Percentiles rank a stretch among this genome's conserved stretches.
Evolutionary conservation across 768 basidiomycete species (phyloP).

Genomic region (Paxillus involutus): DNA sequence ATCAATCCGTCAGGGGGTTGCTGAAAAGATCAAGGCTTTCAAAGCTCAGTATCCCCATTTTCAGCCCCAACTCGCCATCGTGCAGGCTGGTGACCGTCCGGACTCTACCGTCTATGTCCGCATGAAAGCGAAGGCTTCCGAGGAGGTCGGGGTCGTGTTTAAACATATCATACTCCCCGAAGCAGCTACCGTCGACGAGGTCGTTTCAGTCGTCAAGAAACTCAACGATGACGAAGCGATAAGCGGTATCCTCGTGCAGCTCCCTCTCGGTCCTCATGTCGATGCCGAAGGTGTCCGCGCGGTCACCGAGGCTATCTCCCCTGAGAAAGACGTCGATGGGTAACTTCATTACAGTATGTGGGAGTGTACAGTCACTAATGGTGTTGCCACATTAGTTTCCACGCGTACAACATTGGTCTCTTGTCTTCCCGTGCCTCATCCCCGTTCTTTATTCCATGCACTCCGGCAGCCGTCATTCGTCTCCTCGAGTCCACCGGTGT

Average conservation of each 20-base stretch:
- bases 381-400: slow-evolving; percentile 60
- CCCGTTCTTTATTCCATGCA: slow-evolving; percentile 93
- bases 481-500: slow-evolving; percentile 88
- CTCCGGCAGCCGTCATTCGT: slow-evolving; percentile 88
- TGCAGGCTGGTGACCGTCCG: slow-evolving; percentile 90
- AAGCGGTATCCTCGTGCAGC: slow-evolving; percentile 92
- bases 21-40: slow-evolving; percentile 62
- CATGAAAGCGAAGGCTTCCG: slow-evolving; percentile 96
- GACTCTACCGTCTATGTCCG: slow-evolving; percentile 93
- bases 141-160: slow-evolving; percentile 89
- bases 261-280: slow-evolving; percentile 87
- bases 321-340: slow-evolving; percentile 98
- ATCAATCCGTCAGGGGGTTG: slow-evolving; percentile 75
- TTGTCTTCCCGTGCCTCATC: slow-evolving; percentile 86
- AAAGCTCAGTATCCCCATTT: slow-evolving; percentile 82
- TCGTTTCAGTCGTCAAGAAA: slow-evolving; percentile 73
- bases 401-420: slow-evolving; percentile 97
- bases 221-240: slow-evolving; percentile 82
- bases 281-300: slow-evolving; percentile 78
- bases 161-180: slow-evolving; percentile 76
- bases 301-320: slow-evolving; percentile 93
- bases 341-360: slow-evolving; percentile 35
- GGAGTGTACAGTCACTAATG: slow-evolving; percentile 5
- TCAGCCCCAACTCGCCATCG: slow-evolving; percentile 84
- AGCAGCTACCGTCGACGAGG: slow-evolving; percentile 67